These are phyloP conservation scores for Xylaria castorea DNA, from an alignment of 495 filamentous ascomycete species.

Conservation along the genomic window DNA sequence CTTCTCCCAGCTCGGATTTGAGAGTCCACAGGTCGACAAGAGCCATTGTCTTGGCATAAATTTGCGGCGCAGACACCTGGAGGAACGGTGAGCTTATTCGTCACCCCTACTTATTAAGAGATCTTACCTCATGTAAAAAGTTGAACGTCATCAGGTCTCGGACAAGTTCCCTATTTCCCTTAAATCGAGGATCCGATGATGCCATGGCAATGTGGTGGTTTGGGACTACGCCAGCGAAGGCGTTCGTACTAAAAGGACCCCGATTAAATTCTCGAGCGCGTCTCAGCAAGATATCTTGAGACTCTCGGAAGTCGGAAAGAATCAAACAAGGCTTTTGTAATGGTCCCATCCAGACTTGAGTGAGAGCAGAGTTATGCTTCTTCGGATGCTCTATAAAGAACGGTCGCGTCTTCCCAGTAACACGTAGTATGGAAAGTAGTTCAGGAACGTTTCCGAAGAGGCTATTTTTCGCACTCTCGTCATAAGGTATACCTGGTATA, in stretches of 20 bases:
- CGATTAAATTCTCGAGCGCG: constrained; percentile 52
- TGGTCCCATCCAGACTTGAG: constrained; percentile 49
- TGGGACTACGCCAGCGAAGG: constrained; percentile 41
- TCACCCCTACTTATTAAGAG: neutral
- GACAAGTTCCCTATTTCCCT: constrained; percentile 42
- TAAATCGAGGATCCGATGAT: constrained; percentile 40
- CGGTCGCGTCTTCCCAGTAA: constrained; percentile 34
- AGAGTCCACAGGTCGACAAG: constrained; percentile 47
- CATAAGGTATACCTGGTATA: constrained; percentile 50
- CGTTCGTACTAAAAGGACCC: constrained; percentile 32
- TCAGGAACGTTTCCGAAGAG: constrained; percentile 46
- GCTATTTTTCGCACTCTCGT: constrained; percentile 35
- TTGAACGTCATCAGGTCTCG: constrained; percentile 49
- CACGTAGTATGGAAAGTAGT: constrained; percentile 36
- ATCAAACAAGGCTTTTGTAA: constrained; percentile 46
- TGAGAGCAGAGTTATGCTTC: constrained; percentile 44
- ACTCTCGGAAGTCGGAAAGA: constrained; percentile 48
- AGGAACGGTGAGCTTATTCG: neutral
- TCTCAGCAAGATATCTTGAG: constrained; percentile 49
- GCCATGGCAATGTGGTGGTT: constrained; percentile 41
- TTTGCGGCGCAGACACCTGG: constrained; percentile 41
- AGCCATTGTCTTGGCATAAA: constrained; percentile 37
- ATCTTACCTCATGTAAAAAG: constrained; percentile 39
- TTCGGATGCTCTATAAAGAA: constrained; percentile 37
- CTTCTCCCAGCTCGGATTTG: constrained; percentile 41